Conservation (phyloP, 208 protist species). For the Acanthamoeba culbertsoni region DNA sequence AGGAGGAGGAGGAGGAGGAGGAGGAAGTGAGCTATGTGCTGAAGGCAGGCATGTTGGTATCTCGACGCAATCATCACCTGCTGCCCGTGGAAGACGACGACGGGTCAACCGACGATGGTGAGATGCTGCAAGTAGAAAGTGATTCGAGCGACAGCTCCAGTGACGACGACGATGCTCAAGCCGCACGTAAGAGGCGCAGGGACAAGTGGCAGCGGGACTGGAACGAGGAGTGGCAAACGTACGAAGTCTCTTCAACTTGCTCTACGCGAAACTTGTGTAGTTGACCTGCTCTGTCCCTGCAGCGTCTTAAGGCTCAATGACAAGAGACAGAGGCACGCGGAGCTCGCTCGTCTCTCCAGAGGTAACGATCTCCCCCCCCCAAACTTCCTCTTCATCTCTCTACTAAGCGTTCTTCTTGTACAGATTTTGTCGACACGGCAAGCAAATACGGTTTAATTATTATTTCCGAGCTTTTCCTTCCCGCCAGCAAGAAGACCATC, state of each 20-base stretch:
- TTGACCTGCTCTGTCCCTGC: too few relatives aligned
- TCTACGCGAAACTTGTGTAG: not conserved
- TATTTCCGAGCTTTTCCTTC: slow-evolving; percentile 48
- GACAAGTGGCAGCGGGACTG: slow-evolving; percentile 23
- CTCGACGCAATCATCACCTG: not conserved
- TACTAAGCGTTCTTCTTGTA: not conserved
- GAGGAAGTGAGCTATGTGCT: not conserved
- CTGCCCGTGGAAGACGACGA: not conserved
- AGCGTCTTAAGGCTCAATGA: not conserved
- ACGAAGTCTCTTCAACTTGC: not conserved
- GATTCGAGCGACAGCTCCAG: not conserved
- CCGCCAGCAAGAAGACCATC: slow-evolving; percentile 34
- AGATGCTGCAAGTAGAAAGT: not conserved
- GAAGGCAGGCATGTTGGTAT: not conserved
- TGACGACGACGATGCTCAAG: not conserved
- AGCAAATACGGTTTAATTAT: slow-evolving; percentile 47
- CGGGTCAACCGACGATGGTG: not conserved
- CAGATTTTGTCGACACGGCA: slow-evolving; percentile 40
- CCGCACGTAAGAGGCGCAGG: not conserved
- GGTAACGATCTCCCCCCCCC: not conserved
- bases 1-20: not conserved
- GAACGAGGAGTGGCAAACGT: slow-evolving; percentile 55
- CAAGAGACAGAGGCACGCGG: not conserved
- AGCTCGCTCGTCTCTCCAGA: not conserved
- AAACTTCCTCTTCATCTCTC: not conserved